Conservation (phyloP, 2,329 filamentous ascomycete species). For the Nemania diffusa region DNA sequence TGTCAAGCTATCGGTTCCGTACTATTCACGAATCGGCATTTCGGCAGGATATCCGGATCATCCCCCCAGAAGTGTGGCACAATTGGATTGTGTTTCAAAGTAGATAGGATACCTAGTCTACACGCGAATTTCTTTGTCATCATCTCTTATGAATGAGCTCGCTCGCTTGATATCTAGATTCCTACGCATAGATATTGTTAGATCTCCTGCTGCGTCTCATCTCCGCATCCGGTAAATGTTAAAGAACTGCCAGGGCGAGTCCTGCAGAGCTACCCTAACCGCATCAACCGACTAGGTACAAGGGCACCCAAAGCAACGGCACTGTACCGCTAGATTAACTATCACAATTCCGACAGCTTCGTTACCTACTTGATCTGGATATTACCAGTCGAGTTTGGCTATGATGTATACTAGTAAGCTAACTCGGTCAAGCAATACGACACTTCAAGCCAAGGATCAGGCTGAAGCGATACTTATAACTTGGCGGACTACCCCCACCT, state of each 20-base stretch:
- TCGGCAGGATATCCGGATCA: conserved; percentile 35
- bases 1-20: conserved; percentile 14
- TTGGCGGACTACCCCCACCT: conserved; percentile 22
- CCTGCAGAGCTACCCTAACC: conserved; percentile 14
- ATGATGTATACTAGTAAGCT: conserved; percentile 2
- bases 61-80: neutral
- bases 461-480: conserved; percentile 20
- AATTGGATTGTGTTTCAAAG: conserved; percentile 19
- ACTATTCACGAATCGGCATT: conserved; percentile 32
- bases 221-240: neutral
- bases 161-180: neutral
- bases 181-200: neutral
- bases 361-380: neutral
- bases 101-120: neutral
- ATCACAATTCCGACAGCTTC: neutral
- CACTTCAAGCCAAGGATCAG: conserved; percentile 2
- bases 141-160: neutral
- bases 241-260: neutral
- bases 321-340: conserved; percentile 16
- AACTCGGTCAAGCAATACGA: conserved; percentile 2
- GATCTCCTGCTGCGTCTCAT: neutral
- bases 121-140: neutral
- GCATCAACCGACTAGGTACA: conserved; percentile 12
- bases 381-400: neutral
- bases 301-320: conserved; percentile 17